A percentile compares a stretch with the other conserved stretches of the same genome.
These are phyloP conservation scores for Neurospora sp. DNA, from an alignment of 495 filamentous ascomycete genomes.

Conservation along the genomic window DNA sequence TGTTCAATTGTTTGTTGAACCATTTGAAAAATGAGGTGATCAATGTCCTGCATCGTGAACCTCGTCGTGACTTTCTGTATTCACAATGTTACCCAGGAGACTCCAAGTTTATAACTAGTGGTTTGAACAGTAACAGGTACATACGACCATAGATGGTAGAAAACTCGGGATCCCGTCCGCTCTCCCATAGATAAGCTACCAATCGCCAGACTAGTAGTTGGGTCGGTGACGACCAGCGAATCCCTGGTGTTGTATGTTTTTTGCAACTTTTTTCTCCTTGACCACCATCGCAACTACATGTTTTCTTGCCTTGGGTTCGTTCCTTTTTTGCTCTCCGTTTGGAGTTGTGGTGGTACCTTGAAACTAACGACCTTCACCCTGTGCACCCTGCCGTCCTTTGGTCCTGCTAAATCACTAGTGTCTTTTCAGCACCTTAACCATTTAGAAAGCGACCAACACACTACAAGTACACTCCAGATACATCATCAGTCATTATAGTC, in stretches of 20 bases:
- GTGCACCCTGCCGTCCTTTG: not conserved
- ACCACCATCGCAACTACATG: no score
- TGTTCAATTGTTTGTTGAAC: not conserved
- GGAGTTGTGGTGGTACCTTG: not conserved
- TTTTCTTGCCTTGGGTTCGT: no score
- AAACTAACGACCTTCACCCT: no score
- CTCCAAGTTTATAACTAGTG: not conserved
- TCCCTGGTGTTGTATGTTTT: no score
- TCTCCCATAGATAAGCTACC: not conserved
- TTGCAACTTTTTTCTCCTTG: no score
- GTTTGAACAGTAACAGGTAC: not conserved
- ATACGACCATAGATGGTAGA: constrained; percentile 1
- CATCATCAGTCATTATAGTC: not conserved
- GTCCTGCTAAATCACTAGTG: not conserved
- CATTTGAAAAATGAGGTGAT: not conserved
- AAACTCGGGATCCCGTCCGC: not conserved
- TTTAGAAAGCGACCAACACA: not conserved
- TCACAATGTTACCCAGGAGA: not conserved
- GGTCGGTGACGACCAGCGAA: constrained; percentile 31
- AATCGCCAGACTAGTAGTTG: constrained; percentile 32
- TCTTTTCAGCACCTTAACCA: not conserved
- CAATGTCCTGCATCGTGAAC: not conserved
- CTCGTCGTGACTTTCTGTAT: not conserved
- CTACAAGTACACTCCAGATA: not conserved
- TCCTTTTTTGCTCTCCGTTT: not conserved